Base-by-base conservation (phyloP, 1,284 basidiomycete genomes). In the Cryptococcus maquisensis region DNA sequence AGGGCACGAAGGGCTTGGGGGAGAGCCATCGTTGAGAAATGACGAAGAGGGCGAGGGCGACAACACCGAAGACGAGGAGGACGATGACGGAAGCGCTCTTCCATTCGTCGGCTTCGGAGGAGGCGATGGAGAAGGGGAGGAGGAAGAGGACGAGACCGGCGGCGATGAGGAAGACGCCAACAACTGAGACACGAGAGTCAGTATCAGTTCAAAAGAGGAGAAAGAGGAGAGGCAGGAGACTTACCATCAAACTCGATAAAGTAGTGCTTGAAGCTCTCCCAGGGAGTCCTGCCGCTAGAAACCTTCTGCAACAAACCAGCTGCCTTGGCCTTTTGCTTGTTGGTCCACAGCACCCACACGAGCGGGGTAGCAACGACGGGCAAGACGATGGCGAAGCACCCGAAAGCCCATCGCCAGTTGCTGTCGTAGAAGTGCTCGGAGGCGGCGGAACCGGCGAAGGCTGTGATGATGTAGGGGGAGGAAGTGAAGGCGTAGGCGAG, bases 401-500 rank as follows among this genome's bases (percentile, higher is more conserved):
- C 75, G 32, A 70, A 73, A 39, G 64, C 76, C 75, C 74, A 77
- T 49, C 71, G 53, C 76, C 77, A 78, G 23, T 71, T 73, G 37
- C 57, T 67, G 16, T 57, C 61, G 48, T 60, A 67, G 36, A 75
- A 68, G 8, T 66, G 55, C 18, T 75, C 67, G 1, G 65, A 53
- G 5, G 68, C 60, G 39, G 71, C 61, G 39, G 77, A 64, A 2
- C 76, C 77, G 20, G 69, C 71, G 21, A 73, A 78, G 10, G 76
- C 68, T 32, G 76, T 77, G 64, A 78, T 77, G 49, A 75, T 63
- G 61, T 68, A 78, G 0, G 77, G 77, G 7, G 71, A 64, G 0
- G 76, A 72, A 16, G 77, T 76, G 54, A 76, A 70, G 53, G 71
- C 77, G 32, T 70, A 77, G 20, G 75, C 72, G 20, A 79, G 64